Conservation (phyloP, 1,284 basidiomycete species). For the Apiotrichum mycotoxinovorans region DNA sequence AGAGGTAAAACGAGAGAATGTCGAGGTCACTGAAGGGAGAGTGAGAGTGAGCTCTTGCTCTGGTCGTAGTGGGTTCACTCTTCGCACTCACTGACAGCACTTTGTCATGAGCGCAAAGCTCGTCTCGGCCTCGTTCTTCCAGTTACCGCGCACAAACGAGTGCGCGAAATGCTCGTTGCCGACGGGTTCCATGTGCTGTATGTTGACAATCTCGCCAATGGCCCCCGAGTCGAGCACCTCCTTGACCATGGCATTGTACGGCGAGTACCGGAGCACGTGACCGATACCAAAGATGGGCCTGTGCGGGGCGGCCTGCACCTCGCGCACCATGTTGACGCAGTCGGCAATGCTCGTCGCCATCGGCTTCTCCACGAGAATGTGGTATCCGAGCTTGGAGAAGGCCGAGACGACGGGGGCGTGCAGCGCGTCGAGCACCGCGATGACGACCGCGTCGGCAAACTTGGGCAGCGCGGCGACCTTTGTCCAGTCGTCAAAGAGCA, state of each 20-base stretch:
- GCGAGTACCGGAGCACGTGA: constrained; percentile 80
- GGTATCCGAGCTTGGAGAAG: constrained; percentile 73
- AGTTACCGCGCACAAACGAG: constrained; percentile 64
- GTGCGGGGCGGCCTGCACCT: constrained; percentile 58
- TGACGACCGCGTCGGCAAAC: constrained; percentile 72
- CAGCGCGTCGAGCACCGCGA: constrained; percentile 67
- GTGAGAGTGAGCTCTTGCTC: too few species aligned
- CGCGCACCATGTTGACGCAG: constrained; percentile 68
- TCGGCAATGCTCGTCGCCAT: constrained; percentile 73
- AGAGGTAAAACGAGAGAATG: constrained; percentile 65
- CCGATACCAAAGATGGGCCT: constrained; percentile 73
- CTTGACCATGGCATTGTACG: constrained; percentile 68
- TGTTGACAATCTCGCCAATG: constrained; percentile 72
- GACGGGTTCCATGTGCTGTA: constrained; percentile 49
- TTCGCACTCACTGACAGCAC: constrained; percentile 66
- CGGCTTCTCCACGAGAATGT: constrained; percentile 84
- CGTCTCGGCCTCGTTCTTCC: constrained; percentile 65
- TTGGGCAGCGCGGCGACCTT: constrained; percentile 64
- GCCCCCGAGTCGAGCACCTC: constrained; percentile 65
- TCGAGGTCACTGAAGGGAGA: constrained; percentile 65
- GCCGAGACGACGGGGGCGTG: constrained; percentile 68
- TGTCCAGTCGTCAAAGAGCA: constrained; percentile 68
- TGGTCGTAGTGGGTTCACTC: too few species aligned
- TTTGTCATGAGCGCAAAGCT: constrained; percentile 82
- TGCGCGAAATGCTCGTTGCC: constrained; percentile 62